These are phyloP conservation scores for Paramyrothecium sp. DNA, from an alignment of 2,329 filamentous ascomycete species.

Conservation along the genomic window DNA sequence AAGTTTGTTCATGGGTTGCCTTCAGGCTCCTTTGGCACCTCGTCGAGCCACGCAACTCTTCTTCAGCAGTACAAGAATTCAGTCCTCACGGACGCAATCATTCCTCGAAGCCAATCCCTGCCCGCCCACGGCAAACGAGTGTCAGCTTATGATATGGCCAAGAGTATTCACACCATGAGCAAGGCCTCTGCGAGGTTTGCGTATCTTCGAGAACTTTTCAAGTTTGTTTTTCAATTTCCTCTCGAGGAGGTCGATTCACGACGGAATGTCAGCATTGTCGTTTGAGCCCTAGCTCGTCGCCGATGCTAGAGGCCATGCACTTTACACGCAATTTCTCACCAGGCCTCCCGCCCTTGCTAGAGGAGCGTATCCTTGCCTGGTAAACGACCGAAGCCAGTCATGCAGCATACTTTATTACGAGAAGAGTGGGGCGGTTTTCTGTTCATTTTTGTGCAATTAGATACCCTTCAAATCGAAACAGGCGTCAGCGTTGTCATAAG, in stretches of 20 bases:
- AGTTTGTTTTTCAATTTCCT: conserved; percentile 80
- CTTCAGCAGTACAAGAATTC: conserved; percentile 79
- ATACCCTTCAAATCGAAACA: background rate
- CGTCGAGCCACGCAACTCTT: conserved; percentile 67
- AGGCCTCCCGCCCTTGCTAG: too few species aligned
- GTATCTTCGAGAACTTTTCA: conserved; percentile 81
- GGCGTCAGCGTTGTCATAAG: background rate
- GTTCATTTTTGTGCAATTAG: background rate
- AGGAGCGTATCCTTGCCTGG: too few species aligned
- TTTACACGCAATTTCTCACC: background rate
- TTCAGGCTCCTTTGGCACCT: conserved; percentile 73
- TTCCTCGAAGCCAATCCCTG: conserved; percentile 37
- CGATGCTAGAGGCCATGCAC: conserved; percentile 19
- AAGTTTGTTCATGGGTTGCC: conserved; percentile 75
- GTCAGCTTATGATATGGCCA: conserved; percentile 72
- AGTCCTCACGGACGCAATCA: conserved; percentile 67
- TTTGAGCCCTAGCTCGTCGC: conserved; percentile 20
- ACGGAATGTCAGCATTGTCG: conserved; percentile 61
- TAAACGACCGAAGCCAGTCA: too few species aligned
- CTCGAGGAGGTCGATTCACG: conserved; percentile 72
- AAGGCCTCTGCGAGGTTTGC: conserved; percentile 65
- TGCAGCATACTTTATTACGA: too few species aligned
- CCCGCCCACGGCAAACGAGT: conserved; percentile 59
- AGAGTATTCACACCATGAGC: conserved; percentile 75
- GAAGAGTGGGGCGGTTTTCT: background rate